Evolutionary conservation across 1,139 yeast species (phyloP).

Genomic region (Magnusiomyces suaveolens): DNA sequence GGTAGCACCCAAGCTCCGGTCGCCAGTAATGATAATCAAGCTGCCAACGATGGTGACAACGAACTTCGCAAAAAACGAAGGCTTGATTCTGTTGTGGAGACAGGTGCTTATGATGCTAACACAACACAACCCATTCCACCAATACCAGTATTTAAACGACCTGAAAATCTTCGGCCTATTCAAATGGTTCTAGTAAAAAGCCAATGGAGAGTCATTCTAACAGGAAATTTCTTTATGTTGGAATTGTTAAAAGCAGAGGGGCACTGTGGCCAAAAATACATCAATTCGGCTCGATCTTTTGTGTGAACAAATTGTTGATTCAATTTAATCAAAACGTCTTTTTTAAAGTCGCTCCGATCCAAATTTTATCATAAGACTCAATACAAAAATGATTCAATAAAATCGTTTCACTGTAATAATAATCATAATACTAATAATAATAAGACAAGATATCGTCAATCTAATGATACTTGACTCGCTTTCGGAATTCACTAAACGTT

Average conservation of each 20-base stretch:
- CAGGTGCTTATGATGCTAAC: background rate
- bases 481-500: no score
- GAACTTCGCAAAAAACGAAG: constrained; percentile 6
- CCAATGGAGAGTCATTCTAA: constrained; percentile 11
- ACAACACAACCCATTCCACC: background rate
- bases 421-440: no score
- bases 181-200: constrained; percentile 8
- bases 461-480: no score
- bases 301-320: background rate
- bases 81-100: background rate
- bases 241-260: constrained; percentile 11
- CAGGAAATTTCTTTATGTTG: constrained; percentile 1
- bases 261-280: constrained; percentile 9
- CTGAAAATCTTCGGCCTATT: background rate
- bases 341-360: no score
- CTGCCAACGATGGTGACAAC: no score
- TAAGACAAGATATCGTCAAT: no score
- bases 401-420: no score
- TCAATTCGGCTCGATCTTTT: constrained; percentile 8
- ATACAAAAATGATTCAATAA: no score
- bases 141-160: background rate
- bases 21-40: no score
- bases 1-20: no score
- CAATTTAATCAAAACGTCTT: no score
- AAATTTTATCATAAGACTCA: no score